Evolutionary conservation across 306 rosid genomes (phyloP).

Genomic region (Castanea crenata): DNA sequence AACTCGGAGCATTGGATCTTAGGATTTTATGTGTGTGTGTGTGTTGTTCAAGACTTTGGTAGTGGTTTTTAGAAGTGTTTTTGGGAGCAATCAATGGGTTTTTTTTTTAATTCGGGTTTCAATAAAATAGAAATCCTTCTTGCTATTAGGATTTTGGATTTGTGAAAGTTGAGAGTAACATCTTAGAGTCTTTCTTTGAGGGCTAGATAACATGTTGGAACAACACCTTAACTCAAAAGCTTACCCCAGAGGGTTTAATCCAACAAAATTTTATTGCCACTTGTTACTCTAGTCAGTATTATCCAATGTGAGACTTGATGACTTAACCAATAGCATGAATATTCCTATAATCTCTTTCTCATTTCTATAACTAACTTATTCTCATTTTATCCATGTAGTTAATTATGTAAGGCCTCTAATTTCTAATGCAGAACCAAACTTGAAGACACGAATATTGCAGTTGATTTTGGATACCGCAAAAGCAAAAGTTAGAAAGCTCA

Average conservation of each 20-base stretch:
- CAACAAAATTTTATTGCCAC: neutral
- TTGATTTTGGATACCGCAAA: slow-evolving; percentile 48
- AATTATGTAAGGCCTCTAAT: slow-evolving; percentile 27
- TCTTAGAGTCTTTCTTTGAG: too few species aligned
- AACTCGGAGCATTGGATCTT: too few species aligned
- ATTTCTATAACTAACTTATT: neutral
- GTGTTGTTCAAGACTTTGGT: too few species aligned
- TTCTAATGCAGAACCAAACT: slow-evolving; percentile 29
- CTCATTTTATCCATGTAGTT: slow-evolving; percentile 19
- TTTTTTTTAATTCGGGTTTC: too few species aligned
- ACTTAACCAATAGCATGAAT: neutral
- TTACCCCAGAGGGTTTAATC: neutral
- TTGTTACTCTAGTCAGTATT: neutral
- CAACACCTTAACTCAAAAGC: neutral
- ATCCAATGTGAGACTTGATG: neutral
- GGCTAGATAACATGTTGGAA: neutral
- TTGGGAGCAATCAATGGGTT: too few species aligned
- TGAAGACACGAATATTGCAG: slow-evolving; percentile 22
- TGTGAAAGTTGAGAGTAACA: neutral
- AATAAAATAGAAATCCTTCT: too few species aligned
- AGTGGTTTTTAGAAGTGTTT: too few species aligned
- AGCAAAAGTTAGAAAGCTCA: slow-evolving; percentile 45
- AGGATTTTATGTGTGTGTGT: too few species aligned
- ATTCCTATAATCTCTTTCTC: neutral
- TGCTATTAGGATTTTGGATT: neutral